These are phyloP conservation scores for Poronia punctata DNA, from an alignment of 495 filamentous ascomycete species.

Conservation along the genomic window DNA sequence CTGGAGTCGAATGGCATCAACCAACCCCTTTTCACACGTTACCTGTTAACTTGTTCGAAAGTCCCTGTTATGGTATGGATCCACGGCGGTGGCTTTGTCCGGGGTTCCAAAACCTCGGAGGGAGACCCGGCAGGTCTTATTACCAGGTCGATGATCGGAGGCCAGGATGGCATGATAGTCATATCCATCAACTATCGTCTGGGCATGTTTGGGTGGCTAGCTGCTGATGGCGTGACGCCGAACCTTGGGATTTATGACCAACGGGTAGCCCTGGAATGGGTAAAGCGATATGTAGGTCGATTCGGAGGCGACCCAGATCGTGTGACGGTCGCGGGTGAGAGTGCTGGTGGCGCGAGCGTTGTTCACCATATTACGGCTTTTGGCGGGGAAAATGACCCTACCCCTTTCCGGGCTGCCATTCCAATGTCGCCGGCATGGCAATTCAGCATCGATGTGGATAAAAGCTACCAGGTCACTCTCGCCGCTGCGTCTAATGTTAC, in stretches of 20 bases:
- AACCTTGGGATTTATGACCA: slow-evolving; percentile 63
- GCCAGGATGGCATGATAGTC: slow-evolving; percentile 43
- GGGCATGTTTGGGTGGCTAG: slow-evolving; percentile 59
- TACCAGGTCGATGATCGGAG: slow-evolving; percentile 25
- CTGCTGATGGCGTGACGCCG: slow-evolving; percentile 37
- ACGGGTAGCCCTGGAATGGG: slow-evolving; percentile 57
- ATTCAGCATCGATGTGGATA: slow-evolving; percentile 11
- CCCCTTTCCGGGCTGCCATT: slow-evolving; percentile 23
- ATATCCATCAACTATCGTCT: slow-evolving; percentile 57
- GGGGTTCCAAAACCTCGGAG: slow-evolving; percentile 39
- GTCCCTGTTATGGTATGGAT: slow-evolving; percentile 57
- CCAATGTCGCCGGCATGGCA: slow-evolving; percentile 23
- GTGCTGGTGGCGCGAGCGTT: slow-evolving; percentile 49
- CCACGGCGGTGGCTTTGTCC: slow-evolving; percentile 50
- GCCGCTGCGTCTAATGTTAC: background rate
- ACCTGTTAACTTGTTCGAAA: no score
- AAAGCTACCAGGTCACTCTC: slow-evolving; percentile 14
- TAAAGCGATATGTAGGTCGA: slow-evolving; percentile 53
- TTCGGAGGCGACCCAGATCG: slow-evolving; percentile 55
- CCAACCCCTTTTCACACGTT: no score
- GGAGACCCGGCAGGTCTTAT: slow-evolving; percentile 42
- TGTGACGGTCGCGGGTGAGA: slow-evolving; percentile 61
- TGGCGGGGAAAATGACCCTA: slow-evolving; percentile 28
- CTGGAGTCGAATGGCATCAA: no score
- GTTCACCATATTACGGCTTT: slow-evolving; percentile 58